Evolutionary conservation across 2,329 filamentous ascomycete species (phyloP).

Genomic region (Colletotrichum brevisporum): DNA sequence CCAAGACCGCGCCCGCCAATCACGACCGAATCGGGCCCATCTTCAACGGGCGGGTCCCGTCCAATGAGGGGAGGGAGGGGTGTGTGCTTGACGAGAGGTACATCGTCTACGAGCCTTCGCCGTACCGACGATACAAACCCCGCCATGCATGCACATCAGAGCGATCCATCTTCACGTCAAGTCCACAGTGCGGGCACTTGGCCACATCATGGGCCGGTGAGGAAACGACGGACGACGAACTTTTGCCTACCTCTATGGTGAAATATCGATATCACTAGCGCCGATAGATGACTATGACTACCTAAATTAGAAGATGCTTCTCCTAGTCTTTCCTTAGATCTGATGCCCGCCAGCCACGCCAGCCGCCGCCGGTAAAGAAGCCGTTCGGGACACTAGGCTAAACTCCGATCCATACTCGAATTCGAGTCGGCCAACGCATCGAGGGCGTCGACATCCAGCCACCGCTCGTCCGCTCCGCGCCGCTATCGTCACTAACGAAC

Average conservation of each 20-base stretch:
- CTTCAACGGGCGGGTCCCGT: constrained; percentile 4
- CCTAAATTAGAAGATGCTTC: background rate
- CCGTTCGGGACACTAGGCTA: background rate
- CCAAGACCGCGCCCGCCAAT: constrained; percentile 1
- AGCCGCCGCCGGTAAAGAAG: background rate
- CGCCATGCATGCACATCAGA: constrained; percentile 10
- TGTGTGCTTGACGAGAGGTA: constrained; percentile 13
- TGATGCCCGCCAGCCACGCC: background rate
- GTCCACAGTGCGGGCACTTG: constrained; percentile 21
- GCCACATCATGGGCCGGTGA: background rate
- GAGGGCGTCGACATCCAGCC: constrained; percentile 28
- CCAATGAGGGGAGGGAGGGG: constrained; percentile 4
- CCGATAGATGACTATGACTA: too few species aligned
- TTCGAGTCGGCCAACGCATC: constrained; percentile 4
- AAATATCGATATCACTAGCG: too few species aligned
- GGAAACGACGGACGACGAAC: background rate
- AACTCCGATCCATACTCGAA: background rate
- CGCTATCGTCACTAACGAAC: background rate
- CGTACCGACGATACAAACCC: background rate
- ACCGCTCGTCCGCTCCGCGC: background rate
- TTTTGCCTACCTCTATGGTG: too few species aligned
- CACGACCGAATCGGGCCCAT: background rate
- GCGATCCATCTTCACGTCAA: background rate
- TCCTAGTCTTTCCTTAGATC: background rate
- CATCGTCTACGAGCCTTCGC: constrained; percentile 1